Conservation (phyloP, 805 yeast genomes). For the Candida chauliodis region DNA sequence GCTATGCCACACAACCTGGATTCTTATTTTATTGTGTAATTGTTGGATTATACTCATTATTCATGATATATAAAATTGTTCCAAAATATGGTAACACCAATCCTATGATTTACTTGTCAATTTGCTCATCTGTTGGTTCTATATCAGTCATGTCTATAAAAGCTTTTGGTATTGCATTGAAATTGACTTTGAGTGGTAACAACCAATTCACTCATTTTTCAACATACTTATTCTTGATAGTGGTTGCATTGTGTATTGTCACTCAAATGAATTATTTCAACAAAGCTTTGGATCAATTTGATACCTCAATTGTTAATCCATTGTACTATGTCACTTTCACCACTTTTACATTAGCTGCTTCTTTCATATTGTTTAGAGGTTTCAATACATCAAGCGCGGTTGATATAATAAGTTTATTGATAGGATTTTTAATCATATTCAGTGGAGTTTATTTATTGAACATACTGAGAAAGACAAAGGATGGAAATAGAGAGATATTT, state of each 20-base stretch:
- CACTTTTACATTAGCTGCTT: conserved; percentile 80
- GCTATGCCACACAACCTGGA: conserved; percentile 74
- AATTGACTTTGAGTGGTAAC: conserved; percentile 77
- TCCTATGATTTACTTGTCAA: conserved; percentile 86
- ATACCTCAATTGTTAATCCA: conserved; percentile 89
- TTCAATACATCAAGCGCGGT: conserved; percentile 80
- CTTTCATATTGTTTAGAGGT: conserved; percentile 81
- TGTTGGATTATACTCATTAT: conserved; percentile 65
- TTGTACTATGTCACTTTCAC: conserved; percentile 89
- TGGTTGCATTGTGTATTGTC: conserved; percentile 75
- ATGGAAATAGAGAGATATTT: conserved; percentile 52
- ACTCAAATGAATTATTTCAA: conserved; percentile 94
- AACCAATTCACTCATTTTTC: conserved; percentile 84
- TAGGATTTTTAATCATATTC: conserved; percentile 84
- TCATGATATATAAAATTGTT: conserved; percentile 80
- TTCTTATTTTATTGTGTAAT: conserved; percentile 62
- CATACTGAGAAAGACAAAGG: conserved; percentile 64
- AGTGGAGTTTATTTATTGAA: conserved; percentile 83
- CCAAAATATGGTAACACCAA: conserved; percentile 75
- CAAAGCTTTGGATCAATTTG: conserved; percentile 90
- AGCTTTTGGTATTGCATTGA: conserved; percentile 89
- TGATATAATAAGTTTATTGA: conserved; percentile 73
- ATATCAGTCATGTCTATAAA: conserved; percentile 88
- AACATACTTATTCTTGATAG: conserved; percentile 75
- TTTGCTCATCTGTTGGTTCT: conserved; percentile 87